phyloP scores from a whole-genome alignment of 345 rosid genomes.

The Cardamine resedifolia region DNA sequence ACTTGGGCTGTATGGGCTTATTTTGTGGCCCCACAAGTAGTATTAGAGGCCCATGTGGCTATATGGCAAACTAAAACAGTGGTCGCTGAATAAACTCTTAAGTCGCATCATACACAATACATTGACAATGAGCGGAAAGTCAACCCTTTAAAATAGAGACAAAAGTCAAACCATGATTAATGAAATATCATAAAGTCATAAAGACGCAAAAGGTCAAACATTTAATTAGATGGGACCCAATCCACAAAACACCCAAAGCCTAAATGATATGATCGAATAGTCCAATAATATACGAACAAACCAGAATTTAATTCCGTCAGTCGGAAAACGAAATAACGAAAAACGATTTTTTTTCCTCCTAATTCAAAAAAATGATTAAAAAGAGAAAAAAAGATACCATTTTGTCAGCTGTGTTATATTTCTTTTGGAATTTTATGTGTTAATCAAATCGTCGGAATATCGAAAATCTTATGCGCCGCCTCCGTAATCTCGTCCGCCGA shows the following conservation, averaged over 20 bases:
- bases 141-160: conserved; percentile 9
- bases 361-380: neutral
- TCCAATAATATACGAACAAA: conserved; percentile 29
- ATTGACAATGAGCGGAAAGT: conserved; percentile 1
- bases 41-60: neutral
- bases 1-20: conserved; percentile 6
- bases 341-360: neutral
- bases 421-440: neutral
- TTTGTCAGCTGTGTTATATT: conserved; percentile 4
- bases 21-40: neutral
- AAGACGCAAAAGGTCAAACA: conserved; percentile 24
- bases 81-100: too few relatives aligned
- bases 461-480: conserved; percentile 60
- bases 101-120: neutral
- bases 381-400: neutral
- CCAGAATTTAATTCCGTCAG: conserved; percentile 16
- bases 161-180: conserved; percentile 26
- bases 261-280: conserved; percentile 20
- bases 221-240: conserved; percentile 24
- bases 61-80: neutral
- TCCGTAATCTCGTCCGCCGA: conserved; percentile 60
- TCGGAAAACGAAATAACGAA: conserved; percentile 21
- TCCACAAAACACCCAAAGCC: conserved; percentile 15
- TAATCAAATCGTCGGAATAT: conserved; percentile 16
- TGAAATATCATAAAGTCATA: conserved; percentile 29